Base-by-base conservation (phyloP, 140 eudicot species). In the Cichorium intybus region DNA sequence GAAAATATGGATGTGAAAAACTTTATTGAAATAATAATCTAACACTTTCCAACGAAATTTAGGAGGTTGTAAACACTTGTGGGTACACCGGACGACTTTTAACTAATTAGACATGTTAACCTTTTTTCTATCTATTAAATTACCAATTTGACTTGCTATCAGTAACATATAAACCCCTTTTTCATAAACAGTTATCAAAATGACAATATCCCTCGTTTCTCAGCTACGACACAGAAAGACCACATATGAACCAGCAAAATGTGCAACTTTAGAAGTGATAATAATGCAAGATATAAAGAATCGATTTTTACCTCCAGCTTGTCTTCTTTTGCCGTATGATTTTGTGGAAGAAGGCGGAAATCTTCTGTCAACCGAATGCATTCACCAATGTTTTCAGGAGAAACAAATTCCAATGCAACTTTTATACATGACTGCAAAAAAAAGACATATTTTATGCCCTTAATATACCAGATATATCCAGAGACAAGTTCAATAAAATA, bases 281-380 rank as follows among this genome's bases (percentile, higher is more conserved):
- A 11, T 16, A 31, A 5, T 24, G n/a, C 27, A 31, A 31, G 10
- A 31, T 31, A 31, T 39, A 39, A 0, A 39, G 46, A 39, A 39
- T 0, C 5, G 46, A 39, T 39, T 39, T 39, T 11, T 39, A 39
- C 46, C 46, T 39, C 46, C 17, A 39, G 12, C 17, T 39, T 39
- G 1, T 39, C 46, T 39, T 39, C 46, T 39, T 39, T 39, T 10
- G n/a, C 46, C 16, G 11, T 39, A 3, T 39, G 16, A 39, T 39
- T 39, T 39, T 39, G 46, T 4, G 46, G 46, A 12, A 39, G 46
- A 39, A 39, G 46, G 5, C 87, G 87, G 50, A 77, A 81, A 70
- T 81, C 87, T 28, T 81, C 87, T 7, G 87, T 77, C 35, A 81
- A 63, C 16, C 59, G 87, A 37, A 81, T 65, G 41, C 87, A 81